Conservation (phyloP, 345 rosid species). For the Carallia brachiata region DNA sequence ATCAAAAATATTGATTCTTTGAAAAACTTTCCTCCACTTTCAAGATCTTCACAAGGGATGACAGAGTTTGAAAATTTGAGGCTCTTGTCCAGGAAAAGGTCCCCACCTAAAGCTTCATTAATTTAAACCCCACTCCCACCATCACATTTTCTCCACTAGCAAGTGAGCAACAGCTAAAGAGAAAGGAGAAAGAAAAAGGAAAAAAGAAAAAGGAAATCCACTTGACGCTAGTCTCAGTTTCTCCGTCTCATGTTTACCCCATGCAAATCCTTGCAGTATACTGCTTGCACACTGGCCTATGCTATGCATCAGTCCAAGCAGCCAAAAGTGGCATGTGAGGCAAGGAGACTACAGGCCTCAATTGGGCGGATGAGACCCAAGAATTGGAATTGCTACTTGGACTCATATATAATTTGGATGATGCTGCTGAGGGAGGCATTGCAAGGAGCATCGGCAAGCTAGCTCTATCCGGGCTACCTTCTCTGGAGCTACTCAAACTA, state of each 20-base stretch:
- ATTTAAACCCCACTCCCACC: not conserved
- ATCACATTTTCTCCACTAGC: slow-evolving; percentile 14
- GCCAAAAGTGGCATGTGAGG: slow-evolving; percentile 79
- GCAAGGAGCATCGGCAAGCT: slow-evolving; percentile 45
- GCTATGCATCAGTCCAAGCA: slow-evolving; percentile 79
- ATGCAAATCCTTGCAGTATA: slow-evolving; percentile 11
- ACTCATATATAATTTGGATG: slow-evolving; percentile 45
- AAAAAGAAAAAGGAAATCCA: slow-evolving; percentile 2
- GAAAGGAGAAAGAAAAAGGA: not conserved
- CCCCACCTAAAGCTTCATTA: slow-evolving; percentile 23
- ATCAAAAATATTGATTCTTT: slow-evolving; percentile 28
- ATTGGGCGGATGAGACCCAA: slow-evolving; percentile 56
- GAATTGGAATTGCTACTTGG: slow-evolving; percentile 38
- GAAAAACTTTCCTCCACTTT: slow-evolving; percentile 24
- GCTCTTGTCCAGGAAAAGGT: slow-evolving; percentile 29
- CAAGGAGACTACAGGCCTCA: slow-evolving; percentile 48
- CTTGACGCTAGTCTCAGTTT: slow-evolving; percentile 13
- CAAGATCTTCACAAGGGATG: slow-evolving; percentile 29
- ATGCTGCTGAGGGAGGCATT: slow-evolving; percentile 45
- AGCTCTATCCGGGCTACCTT: slow-evolving; percentile 55
- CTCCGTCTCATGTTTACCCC: slow-evolving; percentile 13
- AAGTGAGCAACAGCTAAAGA: not conserved
- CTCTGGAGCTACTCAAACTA: slow-evolving; percentile 56
- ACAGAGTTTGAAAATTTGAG: slow-evolving; percentile 26
- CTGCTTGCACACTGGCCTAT: slow-evolving; percentile 5